Evolutionary conservation across 306 rosid species (phyloP).

Genomic region (Cucurbita argyrosperma): DNA sequence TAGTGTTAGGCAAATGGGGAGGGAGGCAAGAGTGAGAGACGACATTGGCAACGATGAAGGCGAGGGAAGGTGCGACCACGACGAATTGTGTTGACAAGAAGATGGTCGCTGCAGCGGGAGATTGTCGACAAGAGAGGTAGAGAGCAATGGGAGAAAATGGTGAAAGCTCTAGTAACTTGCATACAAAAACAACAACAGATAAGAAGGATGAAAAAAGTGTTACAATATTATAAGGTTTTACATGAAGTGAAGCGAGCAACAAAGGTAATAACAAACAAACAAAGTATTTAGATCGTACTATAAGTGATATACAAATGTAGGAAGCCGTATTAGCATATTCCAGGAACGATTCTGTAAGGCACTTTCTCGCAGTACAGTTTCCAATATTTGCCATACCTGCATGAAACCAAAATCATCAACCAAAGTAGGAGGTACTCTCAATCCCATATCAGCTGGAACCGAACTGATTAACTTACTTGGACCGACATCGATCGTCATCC

Average conservation of each 20-base stretch:
- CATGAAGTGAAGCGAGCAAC: background rate
- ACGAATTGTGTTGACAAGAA: too few relatives aligned
- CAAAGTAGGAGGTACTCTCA: background rate
- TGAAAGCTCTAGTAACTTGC: background rate
- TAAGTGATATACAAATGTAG: background rate
- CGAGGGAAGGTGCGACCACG: too few relatives aligned
- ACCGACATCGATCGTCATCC: conserved; percentile 81
- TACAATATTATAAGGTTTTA: background rate
- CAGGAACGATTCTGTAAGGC: conserved; percentile 63
- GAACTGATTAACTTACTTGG: conserved; percentile 58
- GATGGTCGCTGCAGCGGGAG: too few relatives aligned
- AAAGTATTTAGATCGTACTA: background rate
- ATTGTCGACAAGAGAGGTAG: too few relatives aligned
- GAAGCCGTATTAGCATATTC: conserved; percentile 35
- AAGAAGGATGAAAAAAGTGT: background rate
- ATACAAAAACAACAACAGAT: background rate
- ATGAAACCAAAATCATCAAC: conserved; percentile 7
- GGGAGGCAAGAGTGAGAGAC: too few relatives aligned
- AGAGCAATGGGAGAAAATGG: too few relatives aligned
- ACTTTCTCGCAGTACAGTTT: conserved; percentile 75
- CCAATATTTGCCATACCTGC: conserved; percentile 96
- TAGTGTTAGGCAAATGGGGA: too few relatives aligned
- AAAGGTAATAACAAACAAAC: background rate
- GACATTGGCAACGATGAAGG: too few relatives aligned
- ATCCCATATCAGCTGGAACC: background rate